Evolutionary conservation across 495 filamentous ascomycete genomes (phyloP).

Genomic region (Aspergillus ostianus): DNA sequence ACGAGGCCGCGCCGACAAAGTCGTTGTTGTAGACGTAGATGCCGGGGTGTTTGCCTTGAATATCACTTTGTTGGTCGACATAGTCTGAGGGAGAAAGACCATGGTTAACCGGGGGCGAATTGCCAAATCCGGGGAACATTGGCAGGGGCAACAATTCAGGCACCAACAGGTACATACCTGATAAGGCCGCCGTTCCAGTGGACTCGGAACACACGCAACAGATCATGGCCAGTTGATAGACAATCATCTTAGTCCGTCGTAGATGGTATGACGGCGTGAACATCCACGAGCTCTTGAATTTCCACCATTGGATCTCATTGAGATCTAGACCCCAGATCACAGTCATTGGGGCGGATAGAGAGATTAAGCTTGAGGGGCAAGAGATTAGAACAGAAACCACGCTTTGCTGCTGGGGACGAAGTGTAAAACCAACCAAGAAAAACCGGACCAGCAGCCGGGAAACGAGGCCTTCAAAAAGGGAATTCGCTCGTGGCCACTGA

Average conservation of each 20-base stretch:
- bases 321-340: conserved; percentile 54
- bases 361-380: no score
- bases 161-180: conserved; percentile 28
- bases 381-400: neutral
- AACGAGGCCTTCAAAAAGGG: neutral
- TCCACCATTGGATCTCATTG: conserved; percentile 48
- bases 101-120: neutral
- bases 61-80: conserved; percentile 43
- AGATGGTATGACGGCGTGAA: conserved; percentile 48
- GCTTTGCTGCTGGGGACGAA: no score
- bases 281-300: conserved; percentile 51
- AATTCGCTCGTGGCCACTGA: neutral
- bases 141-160: neutral
- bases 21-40: conserved; percentile 45
- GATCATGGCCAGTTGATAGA: conserved; percentile 54
- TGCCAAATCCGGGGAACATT: neutral
- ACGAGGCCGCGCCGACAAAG: conserved; percentile 46
- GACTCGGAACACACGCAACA: conserved; percentile 52
- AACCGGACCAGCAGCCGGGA: neutral
- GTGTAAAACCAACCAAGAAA: neutral
- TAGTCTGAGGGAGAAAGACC: conserved; percentile 33
- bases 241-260: conserved; percentile 51
- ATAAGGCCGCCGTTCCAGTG: conserved; percentile 47
- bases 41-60: conserved; percentile 27
- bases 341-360: conserved; percentile 25